Conservation (phyloP, 164 flowering plant genomes). For the Aristolochia fimbriata region DNA sequence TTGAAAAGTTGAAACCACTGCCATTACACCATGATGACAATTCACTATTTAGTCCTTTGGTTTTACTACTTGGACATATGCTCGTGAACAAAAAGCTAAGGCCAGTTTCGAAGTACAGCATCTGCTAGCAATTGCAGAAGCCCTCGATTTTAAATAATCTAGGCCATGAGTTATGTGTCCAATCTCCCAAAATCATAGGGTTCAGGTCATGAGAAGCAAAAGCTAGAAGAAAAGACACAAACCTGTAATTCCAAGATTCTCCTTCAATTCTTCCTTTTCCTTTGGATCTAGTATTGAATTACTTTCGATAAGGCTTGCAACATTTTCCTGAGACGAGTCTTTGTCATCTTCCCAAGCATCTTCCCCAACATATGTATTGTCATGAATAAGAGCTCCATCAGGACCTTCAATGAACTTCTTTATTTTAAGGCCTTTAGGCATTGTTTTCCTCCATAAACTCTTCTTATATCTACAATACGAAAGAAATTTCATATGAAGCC, state of each 20-base stretch:
- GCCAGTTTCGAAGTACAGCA: no score
- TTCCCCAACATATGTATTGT: constrained; percentile 80
- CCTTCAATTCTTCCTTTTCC: constrained; percentile 38
- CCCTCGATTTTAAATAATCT: no score
- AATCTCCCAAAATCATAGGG: no score
- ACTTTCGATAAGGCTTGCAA: constrained; percentile 36
- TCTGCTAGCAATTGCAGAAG: no score
- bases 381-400: constrained; percentile 65
- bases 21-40: no score
- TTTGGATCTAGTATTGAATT: constrained; percentile 34
- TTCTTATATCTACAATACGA: constrained; percentile 26
- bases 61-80: no score
- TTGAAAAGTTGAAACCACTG: no score
- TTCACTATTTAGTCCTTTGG: no score
- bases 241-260: constrained; percentile 69
- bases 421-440: constrained; percentile 83
- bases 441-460: constrained; percentile 83
- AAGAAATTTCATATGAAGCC: background rate
- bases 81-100: no score
- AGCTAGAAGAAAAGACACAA: constrained; percentile 7
- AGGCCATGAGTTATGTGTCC: no score
- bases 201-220: no score
- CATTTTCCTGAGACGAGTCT: constrained; percentile 27
- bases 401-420: constrained; percentile 77
- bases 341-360: constrained; percentile 88